Evolutionary conservation across 2,329 filamentous ascomycete species (phyloP).

Genomic region (Ilyonectria mors-panacis): DNA sequence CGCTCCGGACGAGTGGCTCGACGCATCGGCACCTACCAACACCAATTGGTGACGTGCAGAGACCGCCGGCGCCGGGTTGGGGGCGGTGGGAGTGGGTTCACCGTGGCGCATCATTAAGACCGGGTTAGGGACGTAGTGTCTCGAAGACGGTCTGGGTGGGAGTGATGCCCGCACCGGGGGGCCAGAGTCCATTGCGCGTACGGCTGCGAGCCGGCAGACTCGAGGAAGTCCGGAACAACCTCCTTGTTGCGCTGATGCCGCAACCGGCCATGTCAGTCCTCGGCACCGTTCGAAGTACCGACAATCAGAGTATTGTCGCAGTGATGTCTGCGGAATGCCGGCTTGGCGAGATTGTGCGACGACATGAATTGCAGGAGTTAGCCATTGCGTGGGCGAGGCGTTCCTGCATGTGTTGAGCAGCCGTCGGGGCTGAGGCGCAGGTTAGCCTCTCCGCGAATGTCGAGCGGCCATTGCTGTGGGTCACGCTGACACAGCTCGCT

Average conservation of each 20-base stretch:
- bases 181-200: conserved; percentile 97
- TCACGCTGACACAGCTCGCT: conserved; percentile 89
- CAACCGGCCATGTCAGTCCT: conserved; percentile 84
- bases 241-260: conserved; percentile 97
- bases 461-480: conserved; percentile 85
- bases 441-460: conserved; percentile 90
- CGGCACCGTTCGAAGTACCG: conserved; percentile 89
- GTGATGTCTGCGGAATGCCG: conserved; percentile 98
- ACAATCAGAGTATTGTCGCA: conserved; percentile 99
- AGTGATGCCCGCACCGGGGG: conserved; percentile 93
- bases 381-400: conserved; percentile 99
- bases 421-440: conserved; percentile 97
- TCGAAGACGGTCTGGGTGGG: conserved; percentile 98
- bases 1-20: conserved; percentile 93
- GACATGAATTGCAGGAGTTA: conserved; percentile 98
- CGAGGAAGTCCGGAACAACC: conserved; percentile 97
- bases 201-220: conserved; percentile 90
- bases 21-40: conserved; percentile 97
- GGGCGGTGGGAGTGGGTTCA: conserved; percentile 98
- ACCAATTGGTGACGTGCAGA: conserved; percentile 94
- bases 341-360: conserved; percentile 88
- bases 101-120: conserved; percentile 98
- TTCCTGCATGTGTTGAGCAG: conserved; percentile 99
- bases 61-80: conserved; percentile 95
- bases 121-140: conserved; percentile 97